Base-by-base conservation (phyloP, 805 yeast species). In the Cyberlindnera misumaiensis region DNA sequence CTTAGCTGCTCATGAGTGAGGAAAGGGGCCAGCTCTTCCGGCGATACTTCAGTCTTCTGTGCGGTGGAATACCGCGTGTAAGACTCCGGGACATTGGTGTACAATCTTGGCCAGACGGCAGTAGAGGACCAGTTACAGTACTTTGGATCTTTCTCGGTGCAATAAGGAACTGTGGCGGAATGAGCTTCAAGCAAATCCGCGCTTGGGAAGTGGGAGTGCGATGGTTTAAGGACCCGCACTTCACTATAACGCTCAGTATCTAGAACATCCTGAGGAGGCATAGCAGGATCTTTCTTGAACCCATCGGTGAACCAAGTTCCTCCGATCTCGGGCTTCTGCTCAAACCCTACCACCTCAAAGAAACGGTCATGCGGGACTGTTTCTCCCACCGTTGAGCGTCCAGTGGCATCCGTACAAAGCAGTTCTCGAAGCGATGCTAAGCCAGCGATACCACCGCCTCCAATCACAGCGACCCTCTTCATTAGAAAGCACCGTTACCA, bases 361-460 rank as follows among this genome's bases (percentile, higher is more conserved):
- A 50, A 52, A 10, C 38, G 25, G 2, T 11, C 5, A 3, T 28
- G 29, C 11, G 45, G 35, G 17, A 24, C 6, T 27, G 12, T 1
- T 54, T 55, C 30, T 50, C 30, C 25, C 29, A 36, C 13, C 4
- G 37, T 28, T 2, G 53, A 42, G 1, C 63, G 60, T 29, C 58
- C 58, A 16, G 48, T 49, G 11, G 45, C 43, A 4, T 36, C 37
- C 9, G 62, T 49, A 38, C 59, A 51, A 0, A 62, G 42, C 1
- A 65, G 47, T 32, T 65, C 69, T 39, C 56, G 51, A 7, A 60
- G 34, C 1, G 67, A 30, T 0, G 69, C 63, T 4, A 65, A 50
- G 1, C 71, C 70, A 3, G 67, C 62, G 4, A 47, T 44, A 3
- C 68, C 67, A n/a, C 70, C 71, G 5, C 65, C 68, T 7, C 68